These are phyloP conservation scores for Zea luxurians DNA, from an alignment of 176 grass and related monocot genomes.

Conservation along the genomic window DNA sequence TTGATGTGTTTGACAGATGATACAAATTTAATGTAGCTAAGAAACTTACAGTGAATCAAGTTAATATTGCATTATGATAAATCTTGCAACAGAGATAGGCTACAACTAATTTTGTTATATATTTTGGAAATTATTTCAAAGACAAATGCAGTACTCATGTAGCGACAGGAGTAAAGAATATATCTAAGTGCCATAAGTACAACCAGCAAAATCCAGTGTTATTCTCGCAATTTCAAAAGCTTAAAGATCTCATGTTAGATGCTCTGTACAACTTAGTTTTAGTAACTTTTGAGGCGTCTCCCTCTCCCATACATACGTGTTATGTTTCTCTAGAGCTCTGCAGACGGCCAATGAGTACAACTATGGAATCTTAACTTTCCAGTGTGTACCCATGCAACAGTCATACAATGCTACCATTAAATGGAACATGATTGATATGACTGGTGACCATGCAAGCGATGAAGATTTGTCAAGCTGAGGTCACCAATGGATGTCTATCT, in stretches of 20 bases:
- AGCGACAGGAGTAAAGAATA: too few species aligned
- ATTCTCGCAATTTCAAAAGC: too few species aligned
- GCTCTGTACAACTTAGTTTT: too few species aligned
- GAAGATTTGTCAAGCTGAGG: background rate
- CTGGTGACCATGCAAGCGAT: conserved; percentile 1
- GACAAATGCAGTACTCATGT: too few species aligned
- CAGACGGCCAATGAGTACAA: background rate
- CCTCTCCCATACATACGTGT: too few species aligned
- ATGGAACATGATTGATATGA: conserved; percentile 24
- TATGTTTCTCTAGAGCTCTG: background rate
- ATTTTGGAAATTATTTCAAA: too few species aligned
- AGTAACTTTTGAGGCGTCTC: too few species aligned
- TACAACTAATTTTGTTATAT: background rate
- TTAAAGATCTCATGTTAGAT: too few species aligned
- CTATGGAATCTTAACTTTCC: background rate
- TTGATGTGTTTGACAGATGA: background rate
- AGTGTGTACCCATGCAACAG: too few species aligned
- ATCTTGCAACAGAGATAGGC: background rate
- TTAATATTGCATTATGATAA: background rate
- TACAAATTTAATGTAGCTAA: background rate
- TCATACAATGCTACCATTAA: background rate
- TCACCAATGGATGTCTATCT: too few species aligned
- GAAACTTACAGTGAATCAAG: background rate
- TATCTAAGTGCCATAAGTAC: too few species aligned
- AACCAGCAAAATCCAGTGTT: too few species aligned